phyloP scores from a whole-genome alignment of 1,139 yeast species.

The Taphrina deformans region DNA sequence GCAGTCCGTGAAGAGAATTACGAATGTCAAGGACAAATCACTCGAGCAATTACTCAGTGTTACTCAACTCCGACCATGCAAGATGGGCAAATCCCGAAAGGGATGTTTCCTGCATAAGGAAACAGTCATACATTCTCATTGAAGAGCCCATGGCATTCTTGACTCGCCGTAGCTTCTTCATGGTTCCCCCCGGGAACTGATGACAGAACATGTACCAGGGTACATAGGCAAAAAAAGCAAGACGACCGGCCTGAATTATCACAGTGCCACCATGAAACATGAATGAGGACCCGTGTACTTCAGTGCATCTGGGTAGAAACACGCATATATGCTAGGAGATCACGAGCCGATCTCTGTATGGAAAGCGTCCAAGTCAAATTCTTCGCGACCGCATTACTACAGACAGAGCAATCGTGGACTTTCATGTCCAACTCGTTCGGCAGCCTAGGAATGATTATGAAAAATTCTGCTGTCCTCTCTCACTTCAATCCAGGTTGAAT shows the following conservation, averaged over 20 bases:
- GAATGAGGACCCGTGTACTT: too few relatives aligned
- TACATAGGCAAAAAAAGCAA: neutral
- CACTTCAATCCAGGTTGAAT: too few relatives aligned
- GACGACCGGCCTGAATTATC: neutral
- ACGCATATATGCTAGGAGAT: too few relatives aligned
- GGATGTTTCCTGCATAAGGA: neutral
- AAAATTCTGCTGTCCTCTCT: neutral
- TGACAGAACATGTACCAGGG: neutral
- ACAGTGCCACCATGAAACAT: too few relatives aligned
- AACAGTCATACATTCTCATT: neutral
- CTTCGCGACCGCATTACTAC: constrained; percentile 19
- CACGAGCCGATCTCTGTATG: constrained; percentile 7
- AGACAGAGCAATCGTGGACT: neutral
- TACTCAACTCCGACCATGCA: neutral
- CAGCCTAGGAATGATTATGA: neutral
- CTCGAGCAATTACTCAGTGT: neutral
- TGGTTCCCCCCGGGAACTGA: neutral
- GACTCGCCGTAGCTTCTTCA: neutral
- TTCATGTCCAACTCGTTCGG: neutral
- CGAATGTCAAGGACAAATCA: neutral
- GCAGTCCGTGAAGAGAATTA: neutral
- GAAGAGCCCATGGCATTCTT: neutral
- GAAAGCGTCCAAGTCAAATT: constrained; percentile 19
- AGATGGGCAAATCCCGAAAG: neutral
- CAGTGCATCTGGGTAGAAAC: too few relatives aligned